A percentile compares a stretch with the other conserved stretches of the same genome.
These are phyloP conservation scores for Nakazawaea anatomiae DNA, from an alignment of 805 yeast species.

Conservation along the genomic window DNA sequence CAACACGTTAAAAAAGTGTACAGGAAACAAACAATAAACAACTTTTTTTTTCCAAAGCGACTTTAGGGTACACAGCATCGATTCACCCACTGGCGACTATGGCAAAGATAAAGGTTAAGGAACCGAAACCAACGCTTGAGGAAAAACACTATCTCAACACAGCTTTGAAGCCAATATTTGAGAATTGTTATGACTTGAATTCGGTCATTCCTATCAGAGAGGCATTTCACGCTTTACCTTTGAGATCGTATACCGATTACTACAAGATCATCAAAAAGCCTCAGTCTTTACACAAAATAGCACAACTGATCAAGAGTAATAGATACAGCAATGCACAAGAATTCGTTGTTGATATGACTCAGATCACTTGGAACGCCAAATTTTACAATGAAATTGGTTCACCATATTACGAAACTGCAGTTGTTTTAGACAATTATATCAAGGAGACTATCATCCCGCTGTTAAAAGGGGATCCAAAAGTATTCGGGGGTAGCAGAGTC, in stretches of 20 bases:
- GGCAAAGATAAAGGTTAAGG: slow-evolving; percentile 8
- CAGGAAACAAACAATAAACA: neutral
- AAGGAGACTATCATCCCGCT: slow-evolving; percentile 41
- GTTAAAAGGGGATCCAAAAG: slow-evolving; percentile 34
- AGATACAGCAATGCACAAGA: slow-evolving; percentile 58
- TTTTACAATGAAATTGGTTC: slow-evolving; percentile 72
- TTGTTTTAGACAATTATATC: slow-evolving; percentile 47
- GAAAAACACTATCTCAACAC: slow-evolving; percentile 5
- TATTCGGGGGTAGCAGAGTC: slow-evolving; percentile 30
- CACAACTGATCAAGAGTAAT: slow-evolving; percentile 46
- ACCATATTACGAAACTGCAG: slow-evolving; percentile 63
- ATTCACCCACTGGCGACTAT: neutral
- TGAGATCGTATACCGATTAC: slow-evolving; percentile 69
- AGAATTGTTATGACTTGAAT: slow-evolving; percentile 15
- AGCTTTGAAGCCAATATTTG: slow-evolving; percentile 10
- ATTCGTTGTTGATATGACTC: slow-evolving; percentile 73
- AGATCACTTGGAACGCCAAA: slow-evolving; percentile 87
- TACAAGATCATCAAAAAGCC: slow-evolving; percentile 75
- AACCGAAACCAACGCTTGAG: slow-evolving; percentile 4
- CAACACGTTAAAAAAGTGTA: slow-evolving; percentile 5
- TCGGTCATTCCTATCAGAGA: slow-evolving; percentile 25
- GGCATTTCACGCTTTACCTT: slow-evolving; percentile 67
- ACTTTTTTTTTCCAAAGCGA: neutral
- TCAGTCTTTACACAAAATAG: slow-evolving; percentile 72
- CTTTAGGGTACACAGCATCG: neutral